Evolutionary conservation across 768 basidiomycete species (phyloP).

Genomic region (Mycena haematopus): DNA sequence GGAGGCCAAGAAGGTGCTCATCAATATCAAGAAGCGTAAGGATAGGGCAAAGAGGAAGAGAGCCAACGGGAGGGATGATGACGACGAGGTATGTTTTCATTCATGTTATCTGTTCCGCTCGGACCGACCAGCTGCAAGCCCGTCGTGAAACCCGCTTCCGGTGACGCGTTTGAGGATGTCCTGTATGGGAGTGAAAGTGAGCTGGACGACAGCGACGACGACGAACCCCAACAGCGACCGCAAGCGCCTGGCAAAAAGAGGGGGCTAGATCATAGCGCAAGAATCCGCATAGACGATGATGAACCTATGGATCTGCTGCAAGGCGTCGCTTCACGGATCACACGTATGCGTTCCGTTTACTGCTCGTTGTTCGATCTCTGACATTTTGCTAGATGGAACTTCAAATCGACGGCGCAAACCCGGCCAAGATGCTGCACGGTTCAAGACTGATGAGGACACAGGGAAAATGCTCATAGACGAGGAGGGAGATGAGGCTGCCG

Average conservation of each 20-base stretch:
- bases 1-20: constrained; percentile 85
- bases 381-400: constrained; percentile 44
- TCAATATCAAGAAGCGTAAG: constrained; percentile 96
- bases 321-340: constrained; percentile 73
- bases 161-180: constrained; percentile 96
- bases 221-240: constrained; percentile 43
- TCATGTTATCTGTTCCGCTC: constrained; percentile 1
- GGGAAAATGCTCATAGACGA: constrained; percentile 82
- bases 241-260: constrained; percentile 41
- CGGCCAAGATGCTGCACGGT: constrained; percentile 84
- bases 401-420: constrained; percentile 70
- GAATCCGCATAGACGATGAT: constrained; percentile 86
- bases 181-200: constrained; percentile 97
- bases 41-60: constrained; percentile 92
- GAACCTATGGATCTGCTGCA: constrained; percentile 95
- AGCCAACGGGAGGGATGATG: constrained; percentile 62
- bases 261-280: constrained; percentile 51
- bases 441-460: constrained; percentile 85
- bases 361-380: not conserved
- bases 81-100: constrained; percentile 49
- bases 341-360: constrained; percentile 57
- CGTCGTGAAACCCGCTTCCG: constrained; percentile 58
- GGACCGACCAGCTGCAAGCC: constrained; percentile 36
- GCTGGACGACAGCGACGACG: constrained; percentile 73
- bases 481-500: constrained; percentile 51